A percentile compares a stretch with the other conserved stretches of the same genome.
Conservation (phyloP, 2,329 filamentous ascomycete species). For the Claviceps capensis region DNA sequence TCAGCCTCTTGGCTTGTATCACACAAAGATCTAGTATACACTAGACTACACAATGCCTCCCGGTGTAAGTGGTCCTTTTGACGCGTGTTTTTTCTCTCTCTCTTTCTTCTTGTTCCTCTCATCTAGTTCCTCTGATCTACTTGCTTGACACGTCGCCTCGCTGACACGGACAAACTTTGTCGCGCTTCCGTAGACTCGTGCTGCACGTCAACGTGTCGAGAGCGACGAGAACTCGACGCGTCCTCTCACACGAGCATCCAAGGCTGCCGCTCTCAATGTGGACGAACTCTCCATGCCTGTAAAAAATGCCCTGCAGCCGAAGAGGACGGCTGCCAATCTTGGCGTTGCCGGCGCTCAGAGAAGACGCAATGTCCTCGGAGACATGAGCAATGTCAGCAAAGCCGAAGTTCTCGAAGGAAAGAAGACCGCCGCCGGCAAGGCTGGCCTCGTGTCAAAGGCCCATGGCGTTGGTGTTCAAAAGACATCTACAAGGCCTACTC, state of each 20-base stretch:
- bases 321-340: slow-evolving; percentile 44
- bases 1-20: slow-evolving; percentile 7
- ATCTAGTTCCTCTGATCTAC: too few relatives aligned
- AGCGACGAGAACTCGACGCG: slow-evolving; percentile 92
- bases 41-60: slow-evolving; percentile 22
- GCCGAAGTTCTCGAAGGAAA: slow-evolving; percentile 57
- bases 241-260: slow-evolving; percentile 76
- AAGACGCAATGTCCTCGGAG: slow-evolving; percentile 76
- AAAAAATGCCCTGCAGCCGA: slow-evolving; percentile 55
- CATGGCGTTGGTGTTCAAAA: slow-evolving; percentile 78
- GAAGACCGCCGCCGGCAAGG: slow-evolving; percentile 53
- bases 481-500: slow-evolving; percentile 38
- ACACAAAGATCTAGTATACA: slow-evolving; percentile 9
- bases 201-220: slow-evolving; percentile 64
- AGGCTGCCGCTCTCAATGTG: slow-evolving; percentile 61
- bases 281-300: slow-evolving; percentile 45
- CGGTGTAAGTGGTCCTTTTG: slow-evolving; percentile 14
- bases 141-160: not conserved
- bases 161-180: slow-evolving; percentile 4
- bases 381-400: slow-evolving; percentile 92
- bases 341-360: slow-evolving; percentile 37
- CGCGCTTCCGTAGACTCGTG: slow-evolving; percentile 40
- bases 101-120: not conserved
- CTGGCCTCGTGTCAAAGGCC: slow-evolving; percentile 63
- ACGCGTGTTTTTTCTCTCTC: not conserved